Base-by-base conservation (phyloP, 768 basidiomycete genomes). In the Xerocomellus intermedius region DNA sequence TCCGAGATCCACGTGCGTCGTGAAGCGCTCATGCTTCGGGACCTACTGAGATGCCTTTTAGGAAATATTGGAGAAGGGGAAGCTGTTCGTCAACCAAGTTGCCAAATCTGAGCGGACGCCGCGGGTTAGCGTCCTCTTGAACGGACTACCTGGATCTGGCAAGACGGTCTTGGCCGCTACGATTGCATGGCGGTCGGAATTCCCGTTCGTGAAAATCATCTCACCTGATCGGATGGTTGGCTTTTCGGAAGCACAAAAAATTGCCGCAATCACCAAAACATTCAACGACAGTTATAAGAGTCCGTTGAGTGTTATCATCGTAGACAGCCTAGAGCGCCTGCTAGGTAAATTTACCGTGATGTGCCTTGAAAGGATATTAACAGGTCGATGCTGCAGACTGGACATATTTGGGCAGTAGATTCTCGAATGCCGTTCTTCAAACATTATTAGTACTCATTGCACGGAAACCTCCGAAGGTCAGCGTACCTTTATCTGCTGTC, bases 191-290 rank as follows among this genome's bases (percentile, higher is more conserved):
- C 82, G 83, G 24, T 98, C 96, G n/a, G 78, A 87, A 59, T 99
- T 87, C 73, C 97, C 97, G 0, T 99, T 99, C 77, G 96, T 99
- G 77, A 98, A 99, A 71, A 80, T 99, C 37, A 85, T 98, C 54
- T 91, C 94, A 3, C 93, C 97, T 0, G 97, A 98, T 65, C 86
- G 81, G 63, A 99, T 99, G 97, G 91, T 98, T 57, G 97, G 97
- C 8, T 95, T 83, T 71, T 84, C 86, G n/a, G 97, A 98, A 69
- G 73, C 79, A 14, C 92, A 94, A 70, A 98, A 99, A 75, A 87
- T 99, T 42, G 77, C 84, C 0, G 83, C 94, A 3, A 91, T 99
- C 67, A 89, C 84, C 68, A 98, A 95, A 74, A 82, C 94, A 33
- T 99, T 99, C 72, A 78, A 81, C 45, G 97, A 99, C 74, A 94